Percentiles rank a stretch among this genome's conserved stretches.
Evolutionary conservation across 306 rosid genomes (phyloP).

Genomic region (Acacia melanoxylon): DNA sequence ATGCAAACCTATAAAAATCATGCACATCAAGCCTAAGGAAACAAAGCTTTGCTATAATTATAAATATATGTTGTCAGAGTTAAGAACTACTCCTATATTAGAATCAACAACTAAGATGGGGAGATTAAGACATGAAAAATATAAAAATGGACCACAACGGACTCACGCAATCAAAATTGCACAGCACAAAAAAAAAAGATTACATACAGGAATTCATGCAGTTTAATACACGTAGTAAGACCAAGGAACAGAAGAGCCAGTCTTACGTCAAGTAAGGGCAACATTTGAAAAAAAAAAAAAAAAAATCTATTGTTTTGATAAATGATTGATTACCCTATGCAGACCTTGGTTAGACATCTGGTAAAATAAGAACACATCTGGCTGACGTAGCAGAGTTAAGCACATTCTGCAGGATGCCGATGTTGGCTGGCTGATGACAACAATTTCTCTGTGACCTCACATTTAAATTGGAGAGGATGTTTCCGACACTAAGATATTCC

Average conservation of each 20-base stretch:
- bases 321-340: conserved; percentile 1
- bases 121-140: background rate
- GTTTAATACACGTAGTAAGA: conserved; percentile 6
- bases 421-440: conserved; percentile 23
- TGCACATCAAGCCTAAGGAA: conserved; percentile 21
- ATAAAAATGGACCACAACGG: background rate
- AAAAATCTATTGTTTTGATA: too few relatives aligned
- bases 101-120: conserved; percentile 12
- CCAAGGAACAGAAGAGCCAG: background rate
- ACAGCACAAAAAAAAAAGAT: background rate
- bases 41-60: background rate
- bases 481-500: conserved; percentile 14
- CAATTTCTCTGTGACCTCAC: conserved; percentile 17
- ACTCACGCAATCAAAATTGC: conserved; percentile 5
- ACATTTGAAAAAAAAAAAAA: background rate
- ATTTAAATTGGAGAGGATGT: conserved; percentile 10
- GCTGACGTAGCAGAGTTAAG: conserved; percentile 21
- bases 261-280: background rate
- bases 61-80: background rate
- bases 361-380: conserved; percentile 24
- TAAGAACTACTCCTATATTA: conserved; percentile 4
- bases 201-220: conserved; percentile 7
- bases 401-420: conserved; percentile 28
- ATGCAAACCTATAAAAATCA: background rate
- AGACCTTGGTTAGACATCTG: conserved; percentile 25